phyloP scores from a whole-genome alignment of 1,284 basidiomycete species.

The Ceratorhiza oryzae-sativae region DNA sequence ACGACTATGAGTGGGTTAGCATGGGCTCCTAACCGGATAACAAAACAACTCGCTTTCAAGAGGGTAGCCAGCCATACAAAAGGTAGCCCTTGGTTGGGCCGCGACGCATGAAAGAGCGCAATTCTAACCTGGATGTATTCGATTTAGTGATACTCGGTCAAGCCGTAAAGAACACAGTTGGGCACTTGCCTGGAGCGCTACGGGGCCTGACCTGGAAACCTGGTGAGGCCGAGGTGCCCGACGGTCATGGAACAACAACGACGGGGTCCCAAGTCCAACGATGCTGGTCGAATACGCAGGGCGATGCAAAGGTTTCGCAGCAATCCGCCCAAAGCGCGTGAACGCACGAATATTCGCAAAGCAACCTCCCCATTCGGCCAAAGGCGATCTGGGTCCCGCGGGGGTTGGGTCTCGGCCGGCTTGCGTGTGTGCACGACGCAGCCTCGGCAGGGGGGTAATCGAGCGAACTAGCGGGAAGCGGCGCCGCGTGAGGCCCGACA shows the following conservation, averaged over 20 bases:
- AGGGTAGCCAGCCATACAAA: conserved; percentile 53
- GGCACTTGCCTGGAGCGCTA: conserved; percentile 29
- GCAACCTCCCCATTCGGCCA: conserved; percentile 1
- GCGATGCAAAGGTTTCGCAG: not conserved
- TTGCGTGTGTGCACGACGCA: conserved; percentile 12
- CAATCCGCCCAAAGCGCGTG: not conserved
- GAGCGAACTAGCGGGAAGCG: not conserved
- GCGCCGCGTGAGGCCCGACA: conserved; percentile 30
- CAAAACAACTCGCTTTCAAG: conserved; percentile 57
- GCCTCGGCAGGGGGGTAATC: not conserved
- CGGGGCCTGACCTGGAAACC: conserved; percentile 23
- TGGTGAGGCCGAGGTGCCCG: conserved; percentile 35
- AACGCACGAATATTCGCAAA: not conserved
- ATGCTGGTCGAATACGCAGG: not conserved
- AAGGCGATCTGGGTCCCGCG: not conserved
- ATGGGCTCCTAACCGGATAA: not conserved
- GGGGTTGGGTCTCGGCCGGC: not conserved
- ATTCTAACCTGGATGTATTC: conserved; percentile 36
- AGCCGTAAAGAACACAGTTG: conserved; percentile 33
- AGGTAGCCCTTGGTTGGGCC: conserved; percentile 50
- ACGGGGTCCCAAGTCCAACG: conserved; percentile 21
- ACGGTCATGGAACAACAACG: conserved; percentile 32
- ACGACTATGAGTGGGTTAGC: conserved; percentile 52
- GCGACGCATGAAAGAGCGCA: conserved; percentile 56
- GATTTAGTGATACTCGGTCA: conserved; percentile 3